phyloP scores from a whole-genome alignment of 164 flowering plant genomes.

The Tinospora cordifolia region DNA sequence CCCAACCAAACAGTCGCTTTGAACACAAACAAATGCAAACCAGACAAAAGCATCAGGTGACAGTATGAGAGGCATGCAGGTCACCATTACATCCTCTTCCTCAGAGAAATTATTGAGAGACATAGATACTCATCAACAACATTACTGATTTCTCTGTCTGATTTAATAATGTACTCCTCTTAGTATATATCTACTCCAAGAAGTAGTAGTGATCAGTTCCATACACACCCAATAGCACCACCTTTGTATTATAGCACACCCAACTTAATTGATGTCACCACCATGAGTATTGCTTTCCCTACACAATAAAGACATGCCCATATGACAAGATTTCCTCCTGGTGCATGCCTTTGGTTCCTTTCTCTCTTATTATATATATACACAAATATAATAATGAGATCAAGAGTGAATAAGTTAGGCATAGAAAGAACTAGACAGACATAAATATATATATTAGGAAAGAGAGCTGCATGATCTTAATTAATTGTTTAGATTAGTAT shows the following conservation, averaged over 20 bases:
- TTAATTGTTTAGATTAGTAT: conserved; percentile 4
- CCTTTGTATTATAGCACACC: background rate
- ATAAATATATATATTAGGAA: background rate
- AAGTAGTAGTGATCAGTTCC: too few species aligned
- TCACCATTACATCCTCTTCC: conserved; percentile 11
- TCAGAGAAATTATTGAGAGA: conserved; percentile 19
- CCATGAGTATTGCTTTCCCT: background rate
- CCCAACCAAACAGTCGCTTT: conserved; percentile 1
- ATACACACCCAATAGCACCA: background rate
- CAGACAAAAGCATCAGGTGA: conserved; percentile 27
- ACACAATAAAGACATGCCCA: conserved; percentile 1
- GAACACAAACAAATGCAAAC: conserved; percentile 28
- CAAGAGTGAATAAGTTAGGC: too few species aligned
- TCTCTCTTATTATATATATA: background rate
- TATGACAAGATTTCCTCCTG: conserved; percentile 7
- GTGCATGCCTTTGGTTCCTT: conserved; percentile 13
- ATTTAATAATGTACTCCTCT: conserved; percentile 3
- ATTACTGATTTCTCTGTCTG: conserved; percentile 3
- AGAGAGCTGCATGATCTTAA: conserved; percentile 7
- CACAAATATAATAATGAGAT: background rate
- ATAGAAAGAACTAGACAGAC: too few species aligned
- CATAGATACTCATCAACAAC: conserved; percentile 9
- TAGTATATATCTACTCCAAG: conserved; percentile 3
- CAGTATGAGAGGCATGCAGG: conserved; percentile 7
- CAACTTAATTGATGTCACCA: background rate